Conservation (phyloP, 306 rosid genomes). For the Vigna nakashimae region DNA sequence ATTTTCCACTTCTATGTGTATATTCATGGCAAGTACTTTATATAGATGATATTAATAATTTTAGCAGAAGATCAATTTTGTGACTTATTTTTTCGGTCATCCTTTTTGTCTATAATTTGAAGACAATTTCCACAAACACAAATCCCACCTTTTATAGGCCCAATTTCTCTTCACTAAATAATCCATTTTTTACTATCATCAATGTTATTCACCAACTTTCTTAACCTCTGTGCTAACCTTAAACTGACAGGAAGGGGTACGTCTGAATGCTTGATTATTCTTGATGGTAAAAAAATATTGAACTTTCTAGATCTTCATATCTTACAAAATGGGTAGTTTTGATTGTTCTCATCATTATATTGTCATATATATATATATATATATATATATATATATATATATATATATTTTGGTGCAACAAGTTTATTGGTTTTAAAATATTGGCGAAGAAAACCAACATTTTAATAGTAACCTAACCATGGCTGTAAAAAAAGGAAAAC, state of each 20-base stretch:
- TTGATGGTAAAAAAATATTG: background rate
- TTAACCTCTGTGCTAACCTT: background rate
- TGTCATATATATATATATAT: too few species aligned
- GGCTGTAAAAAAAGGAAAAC: too few species aligned
- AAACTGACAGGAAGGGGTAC: background rate
- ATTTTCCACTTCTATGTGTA: background rate
- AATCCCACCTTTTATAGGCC: too few species aligned
- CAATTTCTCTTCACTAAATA: too few species aligned
- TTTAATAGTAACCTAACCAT: background rate
- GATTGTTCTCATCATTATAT: background rate
- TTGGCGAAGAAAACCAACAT: background rate
- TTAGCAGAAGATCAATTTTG: background rate
- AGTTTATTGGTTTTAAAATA: slow-evolving; percentile 9
- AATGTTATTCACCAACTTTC: background rate
- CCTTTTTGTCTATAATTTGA: too few species aligned
- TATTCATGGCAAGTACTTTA: background rate
- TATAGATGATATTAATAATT: background rate
- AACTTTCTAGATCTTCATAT: background rate
- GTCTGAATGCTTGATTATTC: background rate
- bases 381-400: too few species aligned
- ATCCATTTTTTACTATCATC: too few species aligned
- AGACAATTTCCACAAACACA: too few species aligned
- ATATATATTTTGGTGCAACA: background rate
- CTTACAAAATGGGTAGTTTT: background rate
- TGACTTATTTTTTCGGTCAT: too few species aligned